phyloP scores from a whole-genome alignment of 257 asterid genomes.

The Lavandula angustifolia region DNA sequence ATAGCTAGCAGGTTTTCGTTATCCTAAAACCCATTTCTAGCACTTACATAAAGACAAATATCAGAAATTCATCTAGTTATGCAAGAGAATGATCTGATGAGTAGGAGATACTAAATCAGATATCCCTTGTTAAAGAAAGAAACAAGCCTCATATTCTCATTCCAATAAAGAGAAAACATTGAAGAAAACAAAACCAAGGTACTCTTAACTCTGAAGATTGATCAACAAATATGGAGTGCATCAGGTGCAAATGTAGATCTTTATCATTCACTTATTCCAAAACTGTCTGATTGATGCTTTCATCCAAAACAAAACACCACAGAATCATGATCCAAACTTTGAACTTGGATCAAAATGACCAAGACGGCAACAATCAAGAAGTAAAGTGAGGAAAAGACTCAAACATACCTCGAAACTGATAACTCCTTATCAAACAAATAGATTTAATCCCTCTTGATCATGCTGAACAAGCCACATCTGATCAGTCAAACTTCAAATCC shows the following conservation, averaged over 20 bases:
- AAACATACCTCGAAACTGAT: constrained; percentile 31
- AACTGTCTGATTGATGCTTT: constrained; percentile 11
- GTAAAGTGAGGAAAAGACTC: background rate
- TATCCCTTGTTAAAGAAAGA: constrained; percentile 1
- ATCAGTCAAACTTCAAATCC: constrained; percentile 31
- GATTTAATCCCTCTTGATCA: constrained; percentile 26
- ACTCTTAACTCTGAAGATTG: constrained; percentile 11
- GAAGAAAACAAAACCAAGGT: background rate
- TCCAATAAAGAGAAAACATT: background rate
- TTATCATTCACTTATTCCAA: constrained; percentile 18
- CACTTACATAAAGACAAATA: constrained; percentile 6
- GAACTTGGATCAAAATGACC: constrained; percentile 23
- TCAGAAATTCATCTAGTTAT: background rate
- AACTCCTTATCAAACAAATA: constrained; percentile 18
- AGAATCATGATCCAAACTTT: constrained; percentile 27
- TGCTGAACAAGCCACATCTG: constrained; percentile 28
- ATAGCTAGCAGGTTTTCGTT: background rate
- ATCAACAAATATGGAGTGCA: constrained; percentile 9
- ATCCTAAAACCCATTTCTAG: background rate
- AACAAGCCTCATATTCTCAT: background rate
- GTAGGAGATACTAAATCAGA: background rate
- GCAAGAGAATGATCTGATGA: constrained; percentile 20
- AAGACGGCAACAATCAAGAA: constrained; percentile 10
- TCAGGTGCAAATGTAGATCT: constrained; percentile 25
- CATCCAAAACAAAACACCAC: constrained; percentile 19